phyloP scores from a whole-genome alignment of 1,139 yeast genomes.

The Kodamaea derodonti region DNA sequence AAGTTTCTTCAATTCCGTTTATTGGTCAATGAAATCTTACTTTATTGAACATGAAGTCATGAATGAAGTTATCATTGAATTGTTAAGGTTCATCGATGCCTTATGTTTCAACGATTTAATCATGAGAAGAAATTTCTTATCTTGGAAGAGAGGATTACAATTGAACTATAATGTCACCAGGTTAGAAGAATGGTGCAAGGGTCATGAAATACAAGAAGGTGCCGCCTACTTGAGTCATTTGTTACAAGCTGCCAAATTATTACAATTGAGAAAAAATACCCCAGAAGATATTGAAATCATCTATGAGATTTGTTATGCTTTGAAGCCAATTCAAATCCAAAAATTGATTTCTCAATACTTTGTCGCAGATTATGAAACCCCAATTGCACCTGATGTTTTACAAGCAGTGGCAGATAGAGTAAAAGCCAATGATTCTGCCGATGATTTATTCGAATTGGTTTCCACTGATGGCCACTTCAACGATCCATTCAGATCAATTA shows the following conservation, averaged over 20 bases:
- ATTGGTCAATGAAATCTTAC: conserved; percentile 92
- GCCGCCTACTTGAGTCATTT: conserved; percentile 84
- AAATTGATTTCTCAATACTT: conserved; percentile 85
- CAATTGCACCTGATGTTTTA: conserved; percentile 80
- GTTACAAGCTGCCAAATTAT: conserved; percentile 88
- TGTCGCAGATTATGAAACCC: conserved; percentile 94
- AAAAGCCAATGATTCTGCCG: conserved; percentile 57
- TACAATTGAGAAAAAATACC: conserved; percentile 88
- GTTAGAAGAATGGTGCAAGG: conserved; percentile 97
- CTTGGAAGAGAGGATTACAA: conserved; percentile 98
- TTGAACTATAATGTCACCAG: conserved; percentile 94
- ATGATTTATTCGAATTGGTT: conserved; percentile 65
- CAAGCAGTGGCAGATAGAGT: conserved; percentile 84
- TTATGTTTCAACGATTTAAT: conserved; percentile 93
- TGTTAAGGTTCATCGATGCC: conserved; percentile 86
- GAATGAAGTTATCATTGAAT: conserved; percentile 80
- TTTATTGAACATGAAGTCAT: conserved; percentile 82
- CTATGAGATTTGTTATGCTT: conserved; percentile 91
- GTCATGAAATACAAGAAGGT: conserved; percentile 89
- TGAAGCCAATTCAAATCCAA: conserved; percentile 92
- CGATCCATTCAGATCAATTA: conserved; percentile 84
- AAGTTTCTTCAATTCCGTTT: conserved; percentile 83
- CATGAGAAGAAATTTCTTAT: conserved; percentile 89
- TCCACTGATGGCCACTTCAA: conserved; percentile 80
- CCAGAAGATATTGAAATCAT: conserved; percentile 88